Percentiles rank a stretch among this genome's conserved stretches.
phyloP scores from a whole-genome alignment of 495 filamentous ascomycete species.

The Xylaria scruposa region DNA sequence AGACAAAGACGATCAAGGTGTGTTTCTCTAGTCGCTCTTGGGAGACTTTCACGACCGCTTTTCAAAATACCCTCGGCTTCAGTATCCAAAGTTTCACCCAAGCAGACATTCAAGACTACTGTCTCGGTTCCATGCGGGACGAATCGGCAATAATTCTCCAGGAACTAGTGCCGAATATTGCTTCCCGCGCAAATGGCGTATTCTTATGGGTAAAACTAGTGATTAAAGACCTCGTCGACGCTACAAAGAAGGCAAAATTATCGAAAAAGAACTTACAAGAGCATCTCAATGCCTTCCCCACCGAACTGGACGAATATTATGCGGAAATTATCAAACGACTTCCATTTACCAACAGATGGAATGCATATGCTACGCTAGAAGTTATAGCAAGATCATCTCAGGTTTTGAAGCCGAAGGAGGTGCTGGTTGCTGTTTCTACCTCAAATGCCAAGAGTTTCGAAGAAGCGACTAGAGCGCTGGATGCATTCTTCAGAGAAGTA shows the following conservation, averaged over 20 bases:
- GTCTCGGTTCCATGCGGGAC: slow-evolving; percentile 25
- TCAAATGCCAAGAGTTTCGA: neutral
- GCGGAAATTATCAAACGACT: neutral
- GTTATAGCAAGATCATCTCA: neutral
- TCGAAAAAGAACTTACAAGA: neutral
- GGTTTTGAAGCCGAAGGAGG: neutral
- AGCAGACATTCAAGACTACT: slow-evolving; percentile 34
- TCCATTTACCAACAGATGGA: neutral
- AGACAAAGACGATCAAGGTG: neutral
- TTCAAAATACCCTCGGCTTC: neutral
- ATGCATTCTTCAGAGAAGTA: neutral
- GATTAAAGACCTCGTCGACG: slow-evolving; percentile 26
- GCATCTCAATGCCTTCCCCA: neutral
- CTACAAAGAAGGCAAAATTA: neutral
- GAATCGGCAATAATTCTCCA: neutral
- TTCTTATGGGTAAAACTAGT: slow-evolving; percentile 38
- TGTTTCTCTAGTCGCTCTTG: neutral
- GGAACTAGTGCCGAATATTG: slow-evolving; percentile 9
- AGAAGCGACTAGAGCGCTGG: neutral
- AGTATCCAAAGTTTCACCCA: slow-evolving; percentile 31
- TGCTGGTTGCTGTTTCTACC: neutral
- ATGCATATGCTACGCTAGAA: neutral
- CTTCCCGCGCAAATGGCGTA: slow-evolving; percentile 26
- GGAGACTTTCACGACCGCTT: neutral
- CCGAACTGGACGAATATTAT: neutral